phyloP scores from a whole-genome alignment of 768 basidiomycete genomes.

The Russula brevipes region DNA sequence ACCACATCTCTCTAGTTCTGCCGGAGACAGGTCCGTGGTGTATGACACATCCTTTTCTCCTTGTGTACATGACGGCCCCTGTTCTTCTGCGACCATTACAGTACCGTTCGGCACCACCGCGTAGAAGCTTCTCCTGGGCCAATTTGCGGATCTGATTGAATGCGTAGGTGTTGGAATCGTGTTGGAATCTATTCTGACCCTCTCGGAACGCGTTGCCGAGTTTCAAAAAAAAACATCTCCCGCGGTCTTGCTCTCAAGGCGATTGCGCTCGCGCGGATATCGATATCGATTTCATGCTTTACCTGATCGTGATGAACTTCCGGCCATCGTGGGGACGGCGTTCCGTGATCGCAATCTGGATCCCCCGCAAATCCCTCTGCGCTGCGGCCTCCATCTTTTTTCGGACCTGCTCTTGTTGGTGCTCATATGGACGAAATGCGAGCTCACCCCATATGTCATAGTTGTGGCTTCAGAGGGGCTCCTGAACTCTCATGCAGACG shows the following conservation, averaged over 20 bases:
- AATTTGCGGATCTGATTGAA: slow-evolving; percentile 1
- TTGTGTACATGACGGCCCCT: background rate
- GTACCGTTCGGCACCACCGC: background rate
- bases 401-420: too few relatives aligned
- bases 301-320: background rate
- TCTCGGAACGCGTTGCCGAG: background rate
- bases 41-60: background rate
- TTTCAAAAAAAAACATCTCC: background rate
- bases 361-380: too few relatives aligned
- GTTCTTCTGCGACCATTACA: background rate
- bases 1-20: background rate
- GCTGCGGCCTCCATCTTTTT: too few relatives aligned
- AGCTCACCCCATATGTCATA: too few relatives aligned
- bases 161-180: background rate
- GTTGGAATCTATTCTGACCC: slow-evolving; percentile 2
- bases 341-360: background rate
- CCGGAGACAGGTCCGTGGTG: background rate
- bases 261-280: background rate
- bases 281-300: background rate
- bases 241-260: background rate
- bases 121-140: background rate
- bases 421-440: too few relatives aligned
- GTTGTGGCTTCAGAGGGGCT: too few relatives aligned
- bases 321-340: too few relatives aligned
- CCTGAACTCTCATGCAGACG: too few relatives aligned